These are phyloP conservation scores for Alternaria brassicae DNA, from an alignment of 2,329 filamentous ascomycete species.

Conservation along the genomic window DNA sequence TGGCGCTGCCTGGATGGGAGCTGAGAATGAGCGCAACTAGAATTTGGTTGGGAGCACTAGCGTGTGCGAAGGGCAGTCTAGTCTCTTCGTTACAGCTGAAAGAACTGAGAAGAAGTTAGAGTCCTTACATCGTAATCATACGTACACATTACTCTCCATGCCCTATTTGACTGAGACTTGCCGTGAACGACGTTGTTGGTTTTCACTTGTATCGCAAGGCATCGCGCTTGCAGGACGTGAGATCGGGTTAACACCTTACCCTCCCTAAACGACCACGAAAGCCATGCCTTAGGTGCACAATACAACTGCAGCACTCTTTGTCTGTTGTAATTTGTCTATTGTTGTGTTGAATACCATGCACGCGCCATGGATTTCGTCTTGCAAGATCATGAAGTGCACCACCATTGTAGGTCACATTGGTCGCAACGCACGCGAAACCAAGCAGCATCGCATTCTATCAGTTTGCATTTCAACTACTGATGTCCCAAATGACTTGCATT, in stretches of 20 bases:
- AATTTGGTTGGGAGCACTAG: background rate
- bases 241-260: background rate
- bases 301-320: background rate
- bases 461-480: background rate
- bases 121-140: background rate
- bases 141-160: background rate
- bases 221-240: background rate
- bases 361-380: background rate
- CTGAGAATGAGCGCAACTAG: background rate
- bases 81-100: slow-evolving; percentile 3
- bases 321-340: background rate
- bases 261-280: background rate
- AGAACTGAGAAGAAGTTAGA: background rate
- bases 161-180: background rate
- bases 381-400: background rate
- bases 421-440: background rate
- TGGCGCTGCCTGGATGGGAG: slow-evolving; percentile 1
- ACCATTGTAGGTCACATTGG: background rate
- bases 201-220: background rate
- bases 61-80: slow-evolving; percentile 4
- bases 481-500: background rate
- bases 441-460: background rate
- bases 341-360: background rate
- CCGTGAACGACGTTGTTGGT: background rate
- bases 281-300: background rate